A percentile compares a stretch with the other conserved stretches of the same genome.
These are phyloP conservation scores for Xylariaceae sp. DNA, from an alignment of 2,329 filamentous ascomycete species.

Conservation along the genomic window DNA sequence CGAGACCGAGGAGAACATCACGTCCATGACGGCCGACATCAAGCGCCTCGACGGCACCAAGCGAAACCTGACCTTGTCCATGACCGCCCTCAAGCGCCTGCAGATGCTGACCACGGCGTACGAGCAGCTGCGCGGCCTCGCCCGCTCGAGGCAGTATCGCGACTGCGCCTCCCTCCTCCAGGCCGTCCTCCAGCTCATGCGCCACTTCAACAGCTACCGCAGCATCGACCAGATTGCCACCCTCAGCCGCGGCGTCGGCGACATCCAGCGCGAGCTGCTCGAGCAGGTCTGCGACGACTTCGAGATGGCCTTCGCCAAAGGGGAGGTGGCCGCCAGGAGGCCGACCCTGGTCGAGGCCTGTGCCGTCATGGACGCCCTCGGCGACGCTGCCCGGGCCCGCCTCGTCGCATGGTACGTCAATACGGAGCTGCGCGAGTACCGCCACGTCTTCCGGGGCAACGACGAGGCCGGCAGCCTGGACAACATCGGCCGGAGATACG, in stretches of 20 bases:
- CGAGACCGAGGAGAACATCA: conserved; percentile 91
- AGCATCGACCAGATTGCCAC: conserved; percentile 97
- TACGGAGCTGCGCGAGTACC: conserved; percentile 89
- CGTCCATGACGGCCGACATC: conserved; percentile 98
- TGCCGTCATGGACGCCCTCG: conserved; percentile 88
- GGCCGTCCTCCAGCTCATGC: conserved; percentile 95
- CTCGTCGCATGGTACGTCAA: conserved; percentile 97
- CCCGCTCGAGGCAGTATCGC: conserved; percentile 82
- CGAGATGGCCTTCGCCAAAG: conserved; percentile 87
- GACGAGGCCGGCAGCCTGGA: conserved; percentile 94
- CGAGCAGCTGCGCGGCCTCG: conserved; percentile 81
- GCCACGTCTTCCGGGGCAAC: conserved; percentile 90
- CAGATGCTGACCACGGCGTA: conserved; percentile 99
- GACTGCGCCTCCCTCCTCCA: conserved; percentile 92
- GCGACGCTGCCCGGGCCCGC: conserved; percentile 75
- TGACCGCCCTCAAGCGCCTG: conserved; percentile 93
- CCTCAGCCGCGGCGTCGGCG: conserved; percentile 84
- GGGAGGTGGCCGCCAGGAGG: conserved; percentile 66
- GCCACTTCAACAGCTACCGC: conserved; percentile 95
- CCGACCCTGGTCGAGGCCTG: conserved; percentile 79
- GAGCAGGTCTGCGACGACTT: conserved; percentile 99
- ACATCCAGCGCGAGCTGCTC: conserved; percentile 83
- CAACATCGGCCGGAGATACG: conserved; percentile 91
- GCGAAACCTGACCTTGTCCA: conserved; percentile 90
- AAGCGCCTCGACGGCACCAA: conserved; percentile 96